phyloP scores from a whole-genome alignment of 2,329 filamentous ascomycete genomes.

The Epichloe gansuensis region DNA sequence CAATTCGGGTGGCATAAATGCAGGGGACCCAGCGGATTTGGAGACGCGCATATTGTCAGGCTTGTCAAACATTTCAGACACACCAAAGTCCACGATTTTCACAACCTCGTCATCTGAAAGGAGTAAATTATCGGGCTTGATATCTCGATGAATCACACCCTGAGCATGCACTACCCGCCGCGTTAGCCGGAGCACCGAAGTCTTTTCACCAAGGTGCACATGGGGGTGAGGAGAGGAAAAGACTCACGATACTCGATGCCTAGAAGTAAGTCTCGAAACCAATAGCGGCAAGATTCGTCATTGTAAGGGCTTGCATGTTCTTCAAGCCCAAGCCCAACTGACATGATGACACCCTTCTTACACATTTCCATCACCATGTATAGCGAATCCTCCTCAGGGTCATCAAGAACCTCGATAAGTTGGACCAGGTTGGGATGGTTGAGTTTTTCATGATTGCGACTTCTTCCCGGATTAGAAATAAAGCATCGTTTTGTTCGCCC shows the following conservation, averaged over 20 bases:
- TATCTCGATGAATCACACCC: constrained; percentile 89
- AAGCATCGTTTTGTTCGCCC: constrained; percentile 54
- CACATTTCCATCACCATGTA: constrained; percentile 99
- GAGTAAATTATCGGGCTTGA: constrained; percentile 94
- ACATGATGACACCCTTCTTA: constrained; percentile 96
- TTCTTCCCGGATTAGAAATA: constrained; percentile 86
- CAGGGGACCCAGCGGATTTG: constrained; percentile 89
- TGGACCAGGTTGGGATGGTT: constrained; percentile 90
- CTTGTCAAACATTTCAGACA: constrained; percentile 97
- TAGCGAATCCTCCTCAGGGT: constrained; percentile 86
- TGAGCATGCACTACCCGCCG: constrained; percentile 64
- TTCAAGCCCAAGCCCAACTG: constrained; percentile 79
- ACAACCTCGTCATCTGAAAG: constrained; percentile 85
- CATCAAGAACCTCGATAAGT: constrained; percentile 87
- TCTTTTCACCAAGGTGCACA: background rate
- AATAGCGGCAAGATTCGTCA: constrained; percentile 70
- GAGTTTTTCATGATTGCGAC: constrained; percentile 99
- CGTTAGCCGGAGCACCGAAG: constrained; percentile 2
- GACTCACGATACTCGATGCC: constrained; percentile 81
- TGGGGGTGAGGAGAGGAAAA: background rate
- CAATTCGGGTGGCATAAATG: constrained; percentile 86
- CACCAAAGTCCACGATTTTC: constrained; percentile 97
- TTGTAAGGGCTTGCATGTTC: constrained; percentile 72
- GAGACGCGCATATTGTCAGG: constrained; percentile 72
- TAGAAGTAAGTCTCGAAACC: constrained; percentile 89